Evolutionary conservation across 2,329 filamentous ascomycete genomes (phyloP), one percentile per base, ranked within the genome.

Genomic region (Aspergillus pseudoglaucus): DNA sequence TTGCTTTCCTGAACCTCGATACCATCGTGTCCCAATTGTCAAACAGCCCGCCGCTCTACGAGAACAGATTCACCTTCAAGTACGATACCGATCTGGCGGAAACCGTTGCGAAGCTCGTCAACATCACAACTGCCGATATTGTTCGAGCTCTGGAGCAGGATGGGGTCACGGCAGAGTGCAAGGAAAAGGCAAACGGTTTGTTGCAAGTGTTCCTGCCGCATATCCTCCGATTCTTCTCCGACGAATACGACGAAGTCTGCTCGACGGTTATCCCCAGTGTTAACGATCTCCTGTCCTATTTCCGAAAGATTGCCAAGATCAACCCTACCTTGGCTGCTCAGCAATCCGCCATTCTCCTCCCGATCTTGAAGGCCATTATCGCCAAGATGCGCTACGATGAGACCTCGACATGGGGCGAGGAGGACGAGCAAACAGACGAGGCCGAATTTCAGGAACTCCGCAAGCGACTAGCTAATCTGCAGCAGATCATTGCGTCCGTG

Each of bases 191-290:
- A 44, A 89, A 93, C 58, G 83, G 86, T 58, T 80, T 94, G 50
- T 76, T 97, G 46, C 86, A 87, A 62, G 80, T 82, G 37, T 97
- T 97, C 66, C 75, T 95, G 23, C 89, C 90, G 0, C 85, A 90
- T 57, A 78, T 97, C 10, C 76, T 98, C 44, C 87, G 91, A 35
- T 96, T 96, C 75, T 96, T 98, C 71, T 87, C 90, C 20, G 93
- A 98, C 68, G 90, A 98, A 65, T 98, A 94, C 67, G 93, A 98
- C 68, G 93, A 98, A 72, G 85, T 98, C 57, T 97, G 93, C 75
- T 94, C 90, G 32, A 93, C 89, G 10, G 89, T 97, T 49, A 95
- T 98, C 52, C 88, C 90, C 18, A 91, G 88, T 33, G 81, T 97
- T 47, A 95, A 88, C 43, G 94, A 98, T 61, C 80, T 97, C 43